These are phyloP conservation scores for Nicotiana noctiflora DNA, from an alignment of 257 asterid genomes.

Conservation along the genomic window DNA sequence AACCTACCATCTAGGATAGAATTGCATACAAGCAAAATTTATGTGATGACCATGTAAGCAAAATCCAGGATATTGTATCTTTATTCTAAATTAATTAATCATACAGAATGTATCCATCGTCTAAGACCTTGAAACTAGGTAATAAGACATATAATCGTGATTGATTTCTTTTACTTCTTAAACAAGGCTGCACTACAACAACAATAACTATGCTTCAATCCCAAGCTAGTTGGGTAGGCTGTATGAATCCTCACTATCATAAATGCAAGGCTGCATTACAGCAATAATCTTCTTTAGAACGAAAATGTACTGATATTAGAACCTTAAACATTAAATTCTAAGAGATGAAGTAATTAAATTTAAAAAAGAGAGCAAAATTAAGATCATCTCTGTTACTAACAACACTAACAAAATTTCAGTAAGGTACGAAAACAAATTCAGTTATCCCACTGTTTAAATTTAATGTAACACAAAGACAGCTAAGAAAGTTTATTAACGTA, in stretches of 20 bases:
- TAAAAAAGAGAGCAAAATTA: not conserved
- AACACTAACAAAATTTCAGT: not conserved
- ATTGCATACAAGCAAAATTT: not conserved
- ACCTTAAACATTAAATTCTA: not conserved
- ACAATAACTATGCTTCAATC: not conserved
- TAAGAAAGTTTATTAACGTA: constrained; percentile 28
- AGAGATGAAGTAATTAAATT: not conserved
- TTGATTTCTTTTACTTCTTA: not conserved
- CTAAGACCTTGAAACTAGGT: not conserved
- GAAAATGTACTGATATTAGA: not conserved
- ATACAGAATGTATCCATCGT: not conserved
- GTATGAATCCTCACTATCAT: too few relatives aligned
- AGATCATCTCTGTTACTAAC: not conserved
- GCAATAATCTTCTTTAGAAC: not conserved
- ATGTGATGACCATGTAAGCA: not conserved
- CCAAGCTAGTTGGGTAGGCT: too few relatives aligned
- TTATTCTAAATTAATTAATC: not conserved
- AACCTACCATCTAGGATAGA: not conserved
- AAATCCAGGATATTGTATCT: not conserved
- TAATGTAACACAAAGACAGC: not conserved
- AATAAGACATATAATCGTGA: not conserved
- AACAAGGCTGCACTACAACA: not conserved
- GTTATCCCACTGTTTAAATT: not conserved
- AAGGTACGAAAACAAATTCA: not conserved
- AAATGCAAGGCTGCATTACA: not conserved